Conservation (phyloP, 345 rosid species). For the Eucalyptus lansdowneana region DNA sequence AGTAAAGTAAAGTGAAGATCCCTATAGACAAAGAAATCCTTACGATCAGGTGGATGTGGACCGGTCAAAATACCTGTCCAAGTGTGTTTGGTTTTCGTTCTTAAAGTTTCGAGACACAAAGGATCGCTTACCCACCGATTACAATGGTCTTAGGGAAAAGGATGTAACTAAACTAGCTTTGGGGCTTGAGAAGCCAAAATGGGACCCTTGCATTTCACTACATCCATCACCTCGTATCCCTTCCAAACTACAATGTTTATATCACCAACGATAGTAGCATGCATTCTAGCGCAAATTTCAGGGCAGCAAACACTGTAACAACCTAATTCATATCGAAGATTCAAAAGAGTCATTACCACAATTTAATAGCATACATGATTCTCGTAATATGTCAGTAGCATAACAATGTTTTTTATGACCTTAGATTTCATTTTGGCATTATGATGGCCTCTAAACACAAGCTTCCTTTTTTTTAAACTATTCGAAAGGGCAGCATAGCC, state of each 20-base stretch:
- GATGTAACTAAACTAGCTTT: not conserved
- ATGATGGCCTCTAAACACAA: not conserved
- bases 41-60: not conserved
- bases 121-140: not conserved
- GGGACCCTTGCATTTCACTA: not conserved
- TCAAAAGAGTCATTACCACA: not conserved
- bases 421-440: not conserved
- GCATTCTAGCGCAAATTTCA: not conserved
- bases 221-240: not conserved
- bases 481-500: not conserved
- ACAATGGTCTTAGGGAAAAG: not conserved
- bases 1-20: not conserved
- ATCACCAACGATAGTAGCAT: not conserved
- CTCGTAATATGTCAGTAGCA: not conserved
- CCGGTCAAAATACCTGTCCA: not conserved
- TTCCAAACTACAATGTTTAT: not conserved
- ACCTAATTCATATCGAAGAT: not conserved
- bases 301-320: not conserved
- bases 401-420: not conserved
- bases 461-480: no score
- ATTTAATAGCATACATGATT: not conserved
- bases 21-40: not conserved
- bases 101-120: not conserved
- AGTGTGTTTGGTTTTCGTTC: not conserved
- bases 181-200: not conserved